Percentiles rank a stretch among this genome's conserved stretches.
Conservation (phyloP, 352 stramenopile genomes). For the Pythium graminicola region DNA sequence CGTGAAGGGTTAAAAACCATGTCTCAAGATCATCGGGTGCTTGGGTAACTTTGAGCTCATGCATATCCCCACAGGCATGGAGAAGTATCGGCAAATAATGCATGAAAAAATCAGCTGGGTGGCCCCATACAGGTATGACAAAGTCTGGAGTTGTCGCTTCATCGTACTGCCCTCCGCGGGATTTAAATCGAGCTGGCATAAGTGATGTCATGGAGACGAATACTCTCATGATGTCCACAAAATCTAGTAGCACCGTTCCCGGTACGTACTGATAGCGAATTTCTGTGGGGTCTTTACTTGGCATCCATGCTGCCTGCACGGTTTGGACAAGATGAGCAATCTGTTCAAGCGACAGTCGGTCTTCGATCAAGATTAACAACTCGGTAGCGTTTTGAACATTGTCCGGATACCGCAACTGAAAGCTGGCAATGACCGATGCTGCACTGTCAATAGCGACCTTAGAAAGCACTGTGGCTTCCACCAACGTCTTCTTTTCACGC, state of each 20-base stretch:
- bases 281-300: neutral
- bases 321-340: neutral
- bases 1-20: no score
- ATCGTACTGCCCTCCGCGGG: neutral
- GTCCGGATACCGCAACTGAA: conserved; percentile 20
- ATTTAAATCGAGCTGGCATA: neutral
- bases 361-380: neutral
- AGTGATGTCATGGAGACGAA: neutral
- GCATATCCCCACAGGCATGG: neutral
- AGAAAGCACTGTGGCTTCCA: conserved; percentile 28
- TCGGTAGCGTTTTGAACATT: conserved; percentile 2
- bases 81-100: neutral
- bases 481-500: conserved; percentile 26
- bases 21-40: conserved; percentile 16
- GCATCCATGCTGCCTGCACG: neutral
- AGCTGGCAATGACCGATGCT: conserved; percentile 14
- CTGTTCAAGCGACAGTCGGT: neutral
- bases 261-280: conserved; percentile 2
- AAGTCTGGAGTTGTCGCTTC: neutral
- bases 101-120: neutral
- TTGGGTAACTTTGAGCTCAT: conserved; percentile 21
- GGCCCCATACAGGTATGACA: neutral
- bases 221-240: neutral
- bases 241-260: neutral
- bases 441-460: conserved; percentile 26